Evolutionary conservation across 2,329 filamentous ascomycete genomes (phyloP), one percentile per base, ranked within the genome.

Genomic region (Pseudocercospora pini-densiflorae): DNA sequence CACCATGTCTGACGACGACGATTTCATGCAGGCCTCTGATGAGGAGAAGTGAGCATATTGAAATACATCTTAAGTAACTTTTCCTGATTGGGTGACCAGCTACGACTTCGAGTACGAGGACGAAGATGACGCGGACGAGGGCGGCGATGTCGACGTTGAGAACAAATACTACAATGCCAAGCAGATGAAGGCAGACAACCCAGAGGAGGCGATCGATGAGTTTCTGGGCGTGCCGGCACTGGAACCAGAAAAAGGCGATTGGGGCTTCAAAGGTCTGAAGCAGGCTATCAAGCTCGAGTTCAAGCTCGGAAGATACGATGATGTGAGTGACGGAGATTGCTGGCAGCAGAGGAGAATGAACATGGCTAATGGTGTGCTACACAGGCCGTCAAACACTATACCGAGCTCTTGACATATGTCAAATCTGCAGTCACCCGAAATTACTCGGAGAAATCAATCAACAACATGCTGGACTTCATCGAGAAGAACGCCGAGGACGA

Each of bases 121-220:
- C 74, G 94, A 93, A 73, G 93, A 93, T 71, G 93, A 97, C 64
- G 93, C 95, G 58, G 92, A 96, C 51, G 90, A 97, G 65, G 89
- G 87, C 33, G 93, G 90, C 65, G 93, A 97, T 78, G 92, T 97
- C 74, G 93, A 94, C 72, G 96, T 98, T 78, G 95, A 99, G 79
- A 99, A 99, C 84, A 97, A 97, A 82, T 99, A 99, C 84, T 99
- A 98, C 86, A 98, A 97, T 81, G 95, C 95, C 51, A 99, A 99
- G 82, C 94, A 98, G 82, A 89, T 97, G 78, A 99, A 98, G 84
- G 85, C 85, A 51, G 90, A 90, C 69, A 93, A 94, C 65, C 93
- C 94, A 0, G 88, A 95, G 75, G 93, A 93, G 73, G 95, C 95
- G 1, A 91, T 99, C 63, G 88, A 90, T 40, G 94, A 98, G 78